Conservation (phyloP, 1,284 basidiomycete genomes). For the Papiliotrema laurentii region DNA sequence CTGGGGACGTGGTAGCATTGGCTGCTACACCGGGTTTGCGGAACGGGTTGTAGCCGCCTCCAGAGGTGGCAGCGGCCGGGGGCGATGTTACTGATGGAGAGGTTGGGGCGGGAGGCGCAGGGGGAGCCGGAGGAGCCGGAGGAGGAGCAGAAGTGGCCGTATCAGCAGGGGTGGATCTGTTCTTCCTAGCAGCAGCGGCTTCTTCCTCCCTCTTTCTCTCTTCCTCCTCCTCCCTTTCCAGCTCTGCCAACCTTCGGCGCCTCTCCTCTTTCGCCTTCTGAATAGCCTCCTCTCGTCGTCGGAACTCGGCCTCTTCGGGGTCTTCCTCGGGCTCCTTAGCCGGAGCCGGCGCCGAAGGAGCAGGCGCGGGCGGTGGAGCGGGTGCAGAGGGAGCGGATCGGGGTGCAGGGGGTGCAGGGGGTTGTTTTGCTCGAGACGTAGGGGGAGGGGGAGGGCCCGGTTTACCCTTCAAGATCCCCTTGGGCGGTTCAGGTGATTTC, state of each 20-base stretch:
- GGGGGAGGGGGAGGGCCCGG: slow-evolving; percentile 31
- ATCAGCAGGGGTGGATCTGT: slow-evolving; percentile 17
- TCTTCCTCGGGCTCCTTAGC: slow-evolving; percentile 44
- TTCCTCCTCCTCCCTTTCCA: slow-evolving; percentile 70
- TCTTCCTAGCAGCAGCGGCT: slow-evolving; percentile 50
- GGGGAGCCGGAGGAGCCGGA: slow-evolving; percentile 13
- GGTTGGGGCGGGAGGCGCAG: slow-evolving; percentile 23
- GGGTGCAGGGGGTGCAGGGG: slow-evolving; percentile 26
- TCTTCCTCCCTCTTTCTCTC: slow-evolving; percentile 59
- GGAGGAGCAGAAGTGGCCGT: slow-evolving; percentile 19
- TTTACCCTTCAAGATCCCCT: slow-evolving; percentile 5
- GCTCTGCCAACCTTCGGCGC: slow-evolving; percentile 58
- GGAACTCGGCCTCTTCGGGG: slow-evolving; percentile 62
- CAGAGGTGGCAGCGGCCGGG: slow-evolving; percentile 16
- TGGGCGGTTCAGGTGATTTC: slow-evolving; percentile 3
- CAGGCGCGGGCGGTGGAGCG: slow-evolving; percentile 18
- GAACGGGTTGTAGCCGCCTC: slow-evolving; percentile 46
- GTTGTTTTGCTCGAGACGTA: slow-evolving; percentile 10
- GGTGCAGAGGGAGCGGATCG: slow-evolving; percentile 36
- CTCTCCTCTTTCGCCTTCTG: slow-evolving; percentile 65
- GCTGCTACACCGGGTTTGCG: slow-evolving; percentile 43
- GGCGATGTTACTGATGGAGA: too few relatives aligned
- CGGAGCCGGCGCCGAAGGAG: slow-evolving; percentile 41
- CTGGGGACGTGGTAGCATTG: slow-evolving; percentile 7
- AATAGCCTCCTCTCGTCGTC: slow-evolving; percentile 61